Evolutionary conservation across 2,329 filamentous ascomycete species (phyloP).

Genomic region (Fusarium duplospermum): DNA sequence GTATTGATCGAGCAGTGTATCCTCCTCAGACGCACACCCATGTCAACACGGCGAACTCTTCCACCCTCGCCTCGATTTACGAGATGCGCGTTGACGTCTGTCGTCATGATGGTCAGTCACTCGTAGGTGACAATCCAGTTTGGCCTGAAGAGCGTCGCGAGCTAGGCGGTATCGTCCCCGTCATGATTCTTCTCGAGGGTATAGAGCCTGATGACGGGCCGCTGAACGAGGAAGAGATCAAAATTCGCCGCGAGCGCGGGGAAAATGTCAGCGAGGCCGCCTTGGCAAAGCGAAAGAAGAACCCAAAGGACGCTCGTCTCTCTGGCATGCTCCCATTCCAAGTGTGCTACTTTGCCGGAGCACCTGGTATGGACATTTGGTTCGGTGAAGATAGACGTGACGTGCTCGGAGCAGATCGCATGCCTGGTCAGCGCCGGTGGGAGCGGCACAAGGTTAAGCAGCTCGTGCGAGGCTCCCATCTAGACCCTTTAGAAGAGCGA

Average conservation of each 20-base stretch:
- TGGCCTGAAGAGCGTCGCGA: constrained; percentile 38
- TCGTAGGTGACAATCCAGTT: constrained; percentile 40
- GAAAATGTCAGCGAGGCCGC: constrained; percentile 31
- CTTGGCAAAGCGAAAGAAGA: constrained; percentile 28
- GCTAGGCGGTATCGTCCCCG: constrained; percentile 41
- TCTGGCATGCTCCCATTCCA: constrained; percentile 43
- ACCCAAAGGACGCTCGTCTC: constrained; percentile 27
- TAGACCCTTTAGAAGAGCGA: constrained; percentile 10
- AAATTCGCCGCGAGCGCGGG: constrained; percentile 12
- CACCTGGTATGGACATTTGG: constrained; percentile 35
- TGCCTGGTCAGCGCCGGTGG: constrained; percentile 42
- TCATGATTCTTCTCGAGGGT: constrained; percentile 31
- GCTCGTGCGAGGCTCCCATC: constrained; percentile 4
- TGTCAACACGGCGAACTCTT: constrained; percentile 31
- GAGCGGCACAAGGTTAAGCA: constrained; percentile 32
- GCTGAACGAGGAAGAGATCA: constrained; percentile 9
- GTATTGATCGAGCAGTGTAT: constrained; percentile 34
- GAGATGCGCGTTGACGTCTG: constrained; percentile 44
- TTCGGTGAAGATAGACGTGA: constrained; percentile 43
- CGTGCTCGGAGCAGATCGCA: constrained; percentile 42
- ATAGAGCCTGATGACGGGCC: constrained; percentile 16
- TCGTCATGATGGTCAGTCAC: constrained; percentile 37
- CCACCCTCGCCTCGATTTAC: constrained; percentile 23
- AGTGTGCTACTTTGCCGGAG: constrained; percentile 39
- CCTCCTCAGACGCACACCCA: constrained; percentile 33